Percentiles rank a stretch among this genome's conserved stretches.
These are phyloP conservation scores for Colletotrichum sp. DNA, from an alignment of 2,329 filamentous ascomycete genomes.

Conservation along the genomic window DNA sequence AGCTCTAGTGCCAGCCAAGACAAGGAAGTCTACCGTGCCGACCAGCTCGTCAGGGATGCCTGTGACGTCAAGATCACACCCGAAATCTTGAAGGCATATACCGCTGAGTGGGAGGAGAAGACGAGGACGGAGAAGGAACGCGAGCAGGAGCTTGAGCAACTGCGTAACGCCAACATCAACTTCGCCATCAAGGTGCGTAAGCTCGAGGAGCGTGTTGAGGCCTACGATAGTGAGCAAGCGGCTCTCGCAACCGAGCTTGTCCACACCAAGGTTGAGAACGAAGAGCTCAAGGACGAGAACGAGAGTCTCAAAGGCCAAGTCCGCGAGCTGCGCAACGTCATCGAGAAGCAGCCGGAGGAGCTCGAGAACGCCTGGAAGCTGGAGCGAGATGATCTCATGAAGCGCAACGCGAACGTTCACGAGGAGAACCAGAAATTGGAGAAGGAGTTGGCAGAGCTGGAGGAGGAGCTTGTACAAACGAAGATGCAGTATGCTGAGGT, in stretches of 20 bases:
- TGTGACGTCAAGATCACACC: slow-evolving; percentile 86
- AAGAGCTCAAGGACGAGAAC: slow-evolving; percentile 86
- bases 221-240: slow-evolving; percentile 89
- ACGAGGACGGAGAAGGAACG: slow-evolving; percentile 81
- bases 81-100: slow-evolving; percentile 81
- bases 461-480: slow-evolving; percentile 88
- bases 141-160: slow-evolving; percentile 78
- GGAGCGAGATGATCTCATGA: slow-evolving; percentile 92
- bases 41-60: slow-evolving; percentile 91
- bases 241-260: slow-evolving; percentile 91
- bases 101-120: slow-evolving; percentile 90
- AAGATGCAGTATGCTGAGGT: slow-evolving; percentile 98
- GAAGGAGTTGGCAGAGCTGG: slow-evolving; percentile 89
- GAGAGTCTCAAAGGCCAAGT: slow-evolving; percentile 88
- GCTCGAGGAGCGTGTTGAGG: slow-evolving; percentile 87
- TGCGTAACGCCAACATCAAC: slow-evolving; percentile 70
- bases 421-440: slow-evolving; percentile 90
- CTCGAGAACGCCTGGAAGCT: slow-evolving; percentile 81
- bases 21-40: slow-evolving; percentile 94
- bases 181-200: slow-evolving; percentile 80
- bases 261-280: slow-evolving; percentile 90
- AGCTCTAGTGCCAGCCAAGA: slow-evolving; percentile 87
- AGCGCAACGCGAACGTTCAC: slow-evolving; percentile 90
- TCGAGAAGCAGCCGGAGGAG: slow-evolving; percentile 88
- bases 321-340: slow-evolving; percentile 81